These are phyloP conservation scores for Ampelomyces quisqualis DNA, from an alignment of 2,329 filamentous ascomycete genomes.

Conservation along the genomic window DNA sequence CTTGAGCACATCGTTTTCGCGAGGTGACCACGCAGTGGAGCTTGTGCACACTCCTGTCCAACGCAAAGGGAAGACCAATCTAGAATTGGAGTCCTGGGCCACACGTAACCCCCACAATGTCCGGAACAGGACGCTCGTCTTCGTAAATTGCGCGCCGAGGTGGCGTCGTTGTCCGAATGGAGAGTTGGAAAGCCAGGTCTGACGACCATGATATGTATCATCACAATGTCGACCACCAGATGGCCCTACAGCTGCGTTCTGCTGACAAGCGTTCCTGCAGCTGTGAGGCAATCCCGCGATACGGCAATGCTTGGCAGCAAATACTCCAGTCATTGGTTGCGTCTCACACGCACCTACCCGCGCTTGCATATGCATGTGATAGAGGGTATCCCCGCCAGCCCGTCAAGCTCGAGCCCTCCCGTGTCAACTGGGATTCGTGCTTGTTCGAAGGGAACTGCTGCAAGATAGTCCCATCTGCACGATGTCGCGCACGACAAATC, in stretches of 20 bases:
- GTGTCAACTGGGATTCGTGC: slow-evolving; percentile 15
- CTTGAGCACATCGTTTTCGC: slow-evolving; percentile 28
- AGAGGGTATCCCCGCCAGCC: slow-evolving; percentile 30
- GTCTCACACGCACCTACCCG: slow-evolving; percentile 39
- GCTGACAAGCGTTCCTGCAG: slow-evolving; percentile 42
- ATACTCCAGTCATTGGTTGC: slow-evolving; percentile 27
- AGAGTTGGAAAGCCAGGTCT: slow-evolving; percentile 7
- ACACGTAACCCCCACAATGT: slow-evolving; percentile 14
- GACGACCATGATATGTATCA: slow-evolving; percentile 16
- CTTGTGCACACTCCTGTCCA: slow-evolving; percentile 35
- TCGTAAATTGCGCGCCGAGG: neutral
- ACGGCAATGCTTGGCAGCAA: slow-evolving; percentile 23
- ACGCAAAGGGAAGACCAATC: slow-evolving; percentile 33
- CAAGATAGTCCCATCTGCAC: slow-evolving; percentile 3
- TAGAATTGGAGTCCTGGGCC: slow-evolving; percentile 33
- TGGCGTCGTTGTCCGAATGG: slow-evolving; percentile 4
- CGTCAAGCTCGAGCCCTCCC: slow-evolving; percentile 5
- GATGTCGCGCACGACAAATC: too few species aligned
- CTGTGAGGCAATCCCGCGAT: slow-evolving; percentile 39
- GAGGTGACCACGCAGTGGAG: slow-evolving; percentile 31
- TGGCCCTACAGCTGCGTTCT: slow-evolving; percentile 20
- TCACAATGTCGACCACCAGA: slow-evolving; percentile 11
- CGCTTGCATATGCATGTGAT: slow-evolving; percentile 44
- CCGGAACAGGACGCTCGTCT: slow-evolving; percentile 10
- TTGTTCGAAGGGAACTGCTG: slow-evolving; percentile 24